These are phyloP conservation scores for Metschnikowia baotianmanensis DNA, from an alignment of 805 yeast species.

Conservation along the genomic window DNA sequence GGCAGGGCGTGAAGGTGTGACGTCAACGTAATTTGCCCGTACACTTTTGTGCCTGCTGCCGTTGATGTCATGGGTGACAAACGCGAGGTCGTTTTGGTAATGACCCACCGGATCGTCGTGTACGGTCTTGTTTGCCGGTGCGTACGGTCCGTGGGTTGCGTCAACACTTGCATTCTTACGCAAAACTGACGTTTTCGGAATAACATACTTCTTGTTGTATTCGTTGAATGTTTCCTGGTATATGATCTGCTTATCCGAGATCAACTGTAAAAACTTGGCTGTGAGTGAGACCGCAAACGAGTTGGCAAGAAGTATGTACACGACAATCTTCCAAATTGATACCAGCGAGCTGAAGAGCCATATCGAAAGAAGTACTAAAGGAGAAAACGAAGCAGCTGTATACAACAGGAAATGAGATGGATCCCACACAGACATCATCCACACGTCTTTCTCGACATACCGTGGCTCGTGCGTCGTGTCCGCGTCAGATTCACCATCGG, in stretches of 20 bases:
- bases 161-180: conserved; percentile 62
- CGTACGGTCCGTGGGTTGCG: conserved; percentile 45
- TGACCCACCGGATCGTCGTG: conserved; percentile 22
- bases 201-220: conserved; percentile 59
- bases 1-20: conserved; percentile 9
- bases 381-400: conserved; percentile 56
- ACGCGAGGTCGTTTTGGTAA: conserved; percentile 33
- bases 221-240: conserved; percentile 62
- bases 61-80: conserved; percentile 50
- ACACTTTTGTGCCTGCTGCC: conserved; percentile 28
- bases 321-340: conserved; percentile 31
- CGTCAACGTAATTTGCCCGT: conserved; percentile 14
- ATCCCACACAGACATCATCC: conserved; percentile 64
- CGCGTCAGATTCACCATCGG: conserved; percentile 21
- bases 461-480: conserved; percentile 23
- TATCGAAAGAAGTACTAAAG: conserved; percentile 45
- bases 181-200: conserved; percentile 50
- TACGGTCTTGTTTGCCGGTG: conserved; percentile 25
- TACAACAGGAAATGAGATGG: conserved; percentile 58
- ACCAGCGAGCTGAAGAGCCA: conserved; percentile 27
- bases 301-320: conserved; percentile 34
- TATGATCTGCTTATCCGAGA: conserved; percentile 59
- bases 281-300: conserved; percentile 38
- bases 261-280: conserved; percentile 42
- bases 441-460: conserved; percentile 35